Base-by-base conservation (phyloP, 2,329 filamentous ascomycete genomes). In the Celoporthe dispersa region DNA sequence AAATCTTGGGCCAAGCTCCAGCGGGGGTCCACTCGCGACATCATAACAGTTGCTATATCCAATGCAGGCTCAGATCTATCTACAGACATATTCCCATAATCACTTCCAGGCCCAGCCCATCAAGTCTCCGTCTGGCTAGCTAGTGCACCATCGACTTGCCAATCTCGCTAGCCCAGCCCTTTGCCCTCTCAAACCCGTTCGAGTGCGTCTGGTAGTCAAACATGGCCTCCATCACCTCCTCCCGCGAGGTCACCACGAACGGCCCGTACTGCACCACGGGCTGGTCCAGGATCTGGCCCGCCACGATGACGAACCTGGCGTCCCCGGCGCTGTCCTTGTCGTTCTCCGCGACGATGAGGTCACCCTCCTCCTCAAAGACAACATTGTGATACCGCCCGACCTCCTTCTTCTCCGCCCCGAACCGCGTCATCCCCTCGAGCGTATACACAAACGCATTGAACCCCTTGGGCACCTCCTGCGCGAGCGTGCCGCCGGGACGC, bases 371-470 rank as follows among this genome's bases (percentile, higher is more conserved):
- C 76, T 94, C 91, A 77, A 98, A 97, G 7, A 98, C 93, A 33
- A 96, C 92, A 78, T 96, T 98, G 81, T 98, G 90, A 79, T 90
- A 98, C 77, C 92, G 87, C 68, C 85, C 84, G 19, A 95, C 87
- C 33, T 82, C 80, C 68, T 84, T 79, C 8, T 76, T 80, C 31
- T 84, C 88, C 59, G 80, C 84, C 73, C 85, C 90, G 79, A 91
- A 92, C 75, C 83, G 83, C 1, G 89, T 90, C 9, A 86, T 88
- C 31, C 95, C 95, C 70, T 90, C 85, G n/a, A 98, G 84, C 3
- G 89, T 91, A 80, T 98, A 98, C 22, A 91, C 90, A 77, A 98
- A 98, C 1, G 93, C 90, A 79, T 97, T 98, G 93, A 94, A 98
- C 37, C 90, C 91, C 72, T 85, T 82, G 0, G 95, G 95, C 2